Evolutionary conservation across 805 yeast genomes (phyloP).

Genomic region (Candida verbasci): DNA sequence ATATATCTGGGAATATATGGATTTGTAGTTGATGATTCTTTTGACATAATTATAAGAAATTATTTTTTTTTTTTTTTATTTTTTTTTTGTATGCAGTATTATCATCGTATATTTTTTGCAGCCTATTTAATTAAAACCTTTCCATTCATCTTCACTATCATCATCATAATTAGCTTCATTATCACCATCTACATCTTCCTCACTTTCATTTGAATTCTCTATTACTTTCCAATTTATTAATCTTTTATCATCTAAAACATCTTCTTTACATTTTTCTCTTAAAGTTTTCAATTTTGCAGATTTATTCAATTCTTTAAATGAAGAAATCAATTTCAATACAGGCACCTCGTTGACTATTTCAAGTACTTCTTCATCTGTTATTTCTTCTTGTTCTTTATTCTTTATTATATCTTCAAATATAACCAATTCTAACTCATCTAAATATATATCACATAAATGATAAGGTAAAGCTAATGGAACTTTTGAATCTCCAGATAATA

Average conservation of each 20-base stretch:
- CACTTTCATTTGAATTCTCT: constrained; percentile 18
- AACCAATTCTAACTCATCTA: constrained; percentile 78
- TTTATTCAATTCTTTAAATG: constrained; percentile 51
- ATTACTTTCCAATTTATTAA: constrained; percentile 60
- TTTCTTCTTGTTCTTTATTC: constrained; percentile 43
- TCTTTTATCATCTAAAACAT: constrained; percentile 62
- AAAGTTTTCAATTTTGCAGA: constrained; percentile 57
- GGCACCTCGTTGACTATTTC: constrained; percentile 47
- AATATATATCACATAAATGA: constrained; percentile 77
- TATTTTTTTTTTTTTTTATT: neutral
- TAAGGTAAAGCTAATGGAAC: constrained; percentile 74
- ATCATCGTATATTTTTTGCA: too few relatives aligned
- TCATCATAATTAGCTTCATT: too few relatives aligned
- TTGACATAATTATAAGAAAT: constrained; percentile 7
- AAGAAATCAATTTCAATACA: constrained; percentile 48
- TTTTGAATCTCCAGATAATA: constrained; percentile 55
- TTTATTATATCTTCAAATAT: constrained; percentile 42
- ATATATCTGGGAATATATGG: constrained; percentile 39
- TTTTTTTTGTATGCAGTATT: constrained; percentile 2
- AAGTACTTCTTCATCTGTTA: constrained; percentile 30
- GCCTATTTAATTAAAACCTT: constrained; percentile 20
- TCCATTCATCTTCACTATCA: constrained; percentile 27
- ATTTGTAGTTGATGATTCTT: constrained; percentile 9
- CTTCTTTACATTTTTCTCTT: constrained; percentile 59
- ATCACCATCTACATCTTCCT: constrained; percentile 18